Percentiles rank a stretch among this genome's conserved stretches.
Evolutionary conservation across 177 flowering plant genomes (phyloP).

Genomic region (Tripterygium wilfordii): DNA sequence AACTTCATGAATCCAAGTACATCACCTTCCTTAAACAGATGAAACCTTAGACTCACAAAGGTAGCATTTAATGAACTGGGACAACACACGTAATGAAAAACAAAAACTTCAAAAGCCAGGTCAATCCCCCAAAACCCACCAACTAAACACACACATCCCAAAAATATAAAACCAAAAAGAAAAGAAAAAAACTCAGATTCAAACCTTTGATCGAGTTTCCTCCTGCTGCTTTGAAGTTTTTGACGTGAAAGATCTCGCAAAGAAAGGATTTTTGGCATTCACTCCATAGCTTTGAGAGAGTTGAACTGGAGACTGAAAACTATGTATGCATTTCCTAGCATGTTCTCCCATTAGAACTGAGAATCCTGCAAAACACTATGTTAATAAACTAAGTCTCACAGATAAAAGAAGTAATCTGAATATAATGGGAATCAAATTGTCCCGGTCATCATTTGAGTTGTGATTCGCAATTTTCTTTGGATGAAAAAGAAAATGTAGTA

Average conservation of each 20-base stretch:
- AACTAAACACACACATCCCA: neutral
- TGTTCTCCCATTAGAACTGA: conserved; percentile 7
- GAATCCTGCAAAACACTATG: conserved; percentile 15
- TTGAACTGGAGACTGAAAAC: conserved; percentile 6
- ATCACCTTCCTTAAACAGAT: no score
- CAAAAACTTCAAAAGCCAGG: no score
- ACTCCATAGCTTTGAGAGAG: conserved; percentile 2
- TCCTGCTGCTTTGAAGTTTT: conserved; percentile 21
- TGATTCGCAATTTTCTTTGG: no score
- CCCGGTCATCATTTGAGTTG: no score
- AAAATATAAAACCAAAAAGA: neutral
- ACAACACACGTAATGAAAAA: no score
- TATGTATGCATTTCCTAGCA: conserved; percentile 4
- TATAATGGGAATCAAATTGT: no score
- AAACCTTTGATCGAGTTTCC: conserved; percentile 31
- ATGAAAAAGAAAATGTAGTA: no score
- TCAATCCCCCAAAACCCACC: no score
- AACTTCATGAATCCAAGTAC: no score
- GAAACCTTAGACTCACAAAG: no score
- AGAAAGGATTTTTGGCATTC: conserved; percentile 2
- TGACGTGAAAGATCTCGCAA: conserved; percentile 33
- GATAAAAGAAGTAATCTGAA: neutral
- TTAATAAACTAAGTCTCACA: neutral
- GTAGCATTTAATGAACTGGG: no score
- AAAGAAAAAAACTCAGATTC: neutral